Conservation (phyloP, 768 basidiomycete species). For the Phaeotremella skinneri region DNA sequence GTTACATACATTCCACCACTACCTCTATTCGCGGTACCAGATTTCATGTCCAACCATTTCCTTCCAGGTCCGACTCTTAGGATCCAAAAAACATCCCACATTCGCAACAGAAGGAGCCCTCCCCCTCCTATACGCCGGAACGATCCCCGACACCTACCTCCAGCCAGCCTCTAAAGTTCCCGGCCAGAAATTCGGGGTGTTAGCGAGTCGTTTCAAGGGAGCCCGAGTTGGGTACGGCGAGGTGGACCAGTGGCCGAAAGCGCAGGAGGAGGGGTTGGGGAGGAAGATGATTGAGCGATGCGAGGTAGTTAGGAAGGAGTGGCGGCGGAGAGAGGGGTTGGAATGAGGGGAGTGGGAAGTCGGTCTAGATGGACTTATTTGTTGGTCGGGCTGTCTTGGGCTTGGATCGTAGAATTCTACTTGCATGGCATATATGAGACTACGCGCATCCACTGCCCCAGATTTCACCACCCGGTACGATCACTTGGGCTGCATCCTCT, state of each 20-base stretch:
- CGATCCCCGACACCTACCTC: slow-evolving; percentile 29
- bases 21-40: neutral
- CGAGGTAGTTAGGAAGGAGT: slow-evolving; percentile 28
- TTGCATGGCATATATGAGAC: too few species aligned
- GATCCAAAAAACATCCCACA: slow-evolving; percentile 34
- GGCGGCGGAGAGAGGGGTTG: slow-evolving; percentile 26
- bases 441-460: too few species aligned
- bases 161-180: slow-evolving; percentile 13
- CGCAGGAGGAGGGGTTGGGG: slow-evolving; percentile 21
- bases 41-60: neutral
- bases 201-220: slow-evolving; percentile 15
- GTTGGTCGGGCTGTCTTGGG: too few species aligned
- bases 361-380: too few species aligned
- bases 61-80: slow-evolving; percentile 30
- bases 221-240: slow-evolving; percentile 28
- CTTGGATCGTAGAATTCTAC: too few species aligned
- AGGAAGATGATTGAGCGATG: slow-evolving; percentile 23
- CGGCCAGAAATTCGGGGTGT: slow-evolving; percentile 24
- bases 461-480: too few species aligned
- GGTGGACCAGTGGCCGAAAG: slow-evolving; percentile 26
- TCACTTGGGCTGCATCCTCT: too few species aligned
- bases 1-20: neutral
- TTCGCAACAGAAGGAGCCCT: slow-evolving; percentile 29
- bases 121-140: slow-evolving; percentile 36
- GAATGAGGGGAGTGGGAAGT: too few species aligned